These are phyloP conservation scores for Apiotrichum sp. DNA, from an alignment of 1,284 basidiomycete species.

Conservation along the genomic window DNA sequence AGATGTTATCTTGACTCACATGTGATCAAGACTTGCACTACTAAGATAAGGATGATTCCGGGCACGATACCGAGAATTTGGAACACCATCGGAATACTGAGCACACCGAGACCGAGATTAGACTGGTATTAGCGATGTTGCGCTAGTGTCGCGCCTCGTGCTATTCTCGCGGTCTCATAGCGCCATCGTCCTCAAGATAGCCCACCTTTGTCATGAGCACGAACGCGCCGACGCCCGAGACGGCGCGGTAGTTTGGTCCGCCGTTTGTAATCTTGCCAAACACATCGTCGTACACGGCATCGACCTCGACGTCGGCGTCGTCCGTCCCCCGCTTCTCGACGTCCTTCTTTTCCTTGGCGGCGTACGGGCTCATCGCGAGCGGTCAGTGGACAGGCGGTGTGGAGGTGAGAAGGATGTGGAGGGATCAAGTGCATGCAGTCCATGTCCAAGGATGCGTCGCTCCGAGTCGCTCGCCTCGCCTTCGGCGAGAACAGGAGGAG, in stretches of 20 bases:
- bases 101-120: slow-evolving; percentile 29
- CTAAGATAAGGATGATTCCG: slow-evolving; percentile 25
- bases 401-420: too few relatives aligned
- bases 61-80: slow-evolving; percentile 25
- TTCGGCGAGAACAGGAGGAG: too few relatives aligned
- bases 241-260: slow-evolving; percentile 26
- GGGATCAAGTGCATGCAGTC: too few relatives aligned
- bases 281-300: slow-evolving; percentile 18
- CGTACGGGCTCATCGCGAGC: too few relatives aligned
- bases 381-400: too few relatives aligned
- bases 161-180: too few relatives aligned
- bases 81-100: slow-evolving; percentile 28
- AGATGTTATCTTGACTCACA: background rate
- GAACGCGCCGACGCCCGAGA: slow-evolving; percentile 1
- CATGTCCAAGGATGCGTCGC: too few relatives aligned
- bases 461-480: too few relatives aligned
- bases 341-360: too few relatives aligned
- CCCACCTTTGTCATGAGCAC: slow-evolving; percentile 15
- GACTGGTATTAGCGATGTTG: background rate
- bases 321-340: too few relatives aligned
- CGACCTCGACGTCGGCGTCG: background rate
- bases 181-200: background rate
- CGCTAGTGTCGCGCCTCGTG: too few relatives aligned
- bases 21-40: slow-evolving; percentile 3
- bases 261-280: slow-evolving; percentile 22